Conservation (phyloP, 306 rosid species). For the Amphicarpaea edgeworthii region DNA sequence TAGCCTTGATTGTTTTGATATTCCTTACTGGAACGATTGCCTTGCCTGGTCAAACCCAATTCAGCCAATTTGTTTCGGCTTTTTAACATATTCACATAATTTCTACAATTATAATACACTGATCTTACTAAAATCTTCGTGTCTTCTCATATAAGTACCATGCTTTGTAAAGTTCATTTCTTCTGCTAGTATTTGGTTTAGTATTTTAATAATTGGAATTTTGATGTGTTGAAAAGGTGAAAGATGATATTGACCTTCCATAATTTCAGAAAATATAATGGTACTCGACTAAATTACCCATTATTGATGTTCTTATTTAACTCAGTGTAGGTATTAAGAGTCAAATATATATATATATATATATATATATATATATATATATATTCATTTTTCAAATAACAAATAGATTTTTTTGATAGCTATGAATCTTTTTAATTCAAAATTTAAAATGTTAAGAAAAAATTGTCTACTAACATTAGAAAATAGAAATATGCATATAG, state of each 20-base stretch:
- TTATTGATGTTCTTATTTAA: background rate
- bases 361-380: too few relatives aligned
- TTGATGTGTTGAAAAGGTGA: background rate
- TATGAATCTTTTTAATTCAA: too few relatives aligned
- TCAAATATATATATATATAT: background rate
- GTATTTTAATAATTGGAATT: background rate
- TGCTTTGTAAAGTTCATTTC: background rate
- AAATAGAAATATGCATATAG: too few relatives aligned
- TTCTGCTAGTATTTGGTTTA: background rate
- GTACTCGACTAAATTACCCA: background rate
- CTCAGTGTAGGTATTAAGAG: background rate
- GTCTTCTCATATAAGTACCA: background rate
- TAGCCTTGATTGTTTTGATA: too few relatives aligned
- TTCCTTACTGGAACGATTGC: too few relatives aligned
- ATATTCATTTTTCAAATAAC: background rate
- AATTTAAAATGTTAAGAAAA: too few relatives aligned
- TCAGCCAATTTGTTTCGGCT: too few relatives aligned
- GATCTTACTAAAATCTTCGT: background rate
- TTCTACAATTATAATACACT: background rate
- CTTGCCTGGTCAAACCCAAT: too few relatives aligned
- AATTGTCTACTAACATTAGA: too few relatives aligned
- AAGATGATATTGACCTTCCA: background rate
- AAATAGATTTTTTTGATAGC: background rate
- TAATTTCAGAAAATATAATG: background rate
- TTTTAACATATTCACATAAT: background rate